phyloP scores from a whole-genome alignment of 2,329 filamentous ascomycete species.

The Septoria linicola region DNA sequence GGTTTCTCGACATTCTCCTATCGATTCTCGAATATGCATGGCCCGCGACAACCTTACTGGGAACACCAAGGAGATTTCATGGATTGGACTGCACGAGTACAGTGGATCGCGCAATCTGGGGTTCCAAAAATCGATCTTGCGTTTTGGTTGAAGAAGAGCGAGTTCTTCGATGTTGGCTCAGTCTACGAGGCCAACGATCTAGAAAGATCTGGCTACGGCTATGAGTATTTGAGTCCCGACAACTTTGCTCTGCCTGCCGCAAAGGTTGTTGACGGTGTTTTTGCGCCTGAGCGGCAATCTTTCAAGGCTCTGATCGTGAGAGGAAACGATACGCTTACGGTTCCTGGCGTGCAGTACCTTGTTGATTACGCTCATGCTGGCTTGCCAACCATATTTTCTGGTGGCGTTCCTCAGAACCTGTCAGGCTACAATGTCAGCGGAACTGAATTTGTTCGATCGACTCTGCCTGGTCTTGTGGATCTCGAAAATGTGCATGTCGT shows the following conservation, averaged over 20 bases:
- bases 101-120: slow-evolving; percentile 44
- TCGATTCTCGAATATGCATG: slow-evolving; percentile 44
- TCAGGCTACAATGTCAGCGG: slow-evolving; percentile 18
- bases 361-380: slow-evolving; percentile 40
- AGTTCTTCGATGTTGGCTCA: slow-evolving; percentile 20
- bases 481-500: slow-evolving; percentile 41
- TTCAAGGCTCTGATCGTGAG: slow-evolving; percentile 48
- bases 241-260: slow-evolving; percentile 46
- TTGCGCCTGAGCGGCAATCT: slow-evolving; percentile 43
- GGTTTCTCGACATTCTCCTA: slow-evolving; percentile 48
- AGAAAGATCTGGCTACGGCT: slow-evolving; percentile 34
- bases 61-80: slow-evolving; percentile 41
- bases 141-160: slow-evolving; percentile 39
- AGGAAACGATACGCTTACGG: slow-evolving; percentile 41
- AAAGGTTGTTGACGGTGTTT: slow-evolving; percentile 37
- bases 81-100: slow-evolving; percentile 41
- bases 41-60: slow-evolving; percentile 45
- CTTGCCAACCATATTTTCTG: slow-evolving; percentile 46
- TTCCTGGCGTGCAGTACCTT: slow-evolving; percentile 38
- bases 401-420: slow-evolving; percentile 36
- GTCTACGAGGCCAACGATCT: slow-evolving; percentile 32
- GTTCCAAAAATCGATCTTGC: slow-evolving; percentile 45
- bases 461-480: slow-evolving; percentile 29
- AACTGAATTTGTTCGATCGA: slow-evolving; percentile 22
- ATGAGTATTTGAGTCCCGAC: slow-evolving; percentile 48